These are phyloP conservation scores for Plasmodium gaboni DNA, from an alignment of 169 alveolate species.

Conservation along the genomic window DNA sequence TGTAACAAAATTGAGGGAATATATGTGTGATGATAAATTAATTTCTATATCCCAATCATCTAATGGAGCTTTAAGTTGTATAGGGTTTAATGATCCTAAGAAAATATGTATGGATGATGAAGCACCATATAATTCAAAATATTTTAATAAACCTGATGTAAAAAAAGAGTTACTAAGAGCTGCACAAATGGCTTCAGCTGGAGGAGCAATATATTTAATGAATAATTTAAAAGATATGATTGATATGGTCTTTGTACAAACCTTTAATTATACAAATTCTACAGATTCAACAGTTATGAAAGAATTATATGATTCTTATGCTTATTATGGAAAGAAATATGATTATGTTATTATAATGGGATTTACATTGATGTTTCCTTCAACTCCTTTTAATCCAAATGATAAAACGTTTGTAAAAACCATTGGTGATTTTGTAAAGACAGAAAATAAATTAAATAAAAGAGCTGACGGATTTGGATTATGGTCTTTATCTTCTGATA, in stretches of 20 bases:
- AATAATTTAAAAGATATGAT: slow-evolving; percentile 15
- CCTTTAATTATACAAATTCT: slow-evolving; percentile 10
- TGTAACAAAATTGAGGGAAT: slow-evolving; percentile 13
- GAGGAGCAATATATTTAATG: slow-evolving; percentile 16
- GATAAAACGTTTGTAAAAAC: neutral
- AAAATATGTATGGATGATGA: slow-evolving; percentile 15
- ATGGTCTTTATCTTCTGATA: slow-evolving; percentile 5
- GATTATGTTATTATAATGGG: slow-evolving; percentile 23
- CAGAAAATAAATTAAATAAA: slow-evolving; percentile 13
- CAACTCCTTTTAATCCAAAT: slow-evolving; percentile 6
- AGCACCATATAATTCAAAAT: slow-evolving; percentile 14
- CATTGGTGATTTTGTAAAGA: slow-evolving; percentile 8
- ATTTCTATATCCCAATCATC: slow-evolving; percentile 14
- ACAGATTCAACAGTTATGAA: slow-evolving; percentile 3
- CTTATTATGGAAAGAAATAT: slow-evolving; percentile 12
- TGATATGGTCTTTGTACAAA: slow-evolving; percentile 14
- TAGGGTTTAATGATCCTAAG: slow-evolving; percentile 15
- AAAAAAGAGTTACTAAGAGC: slow-evolving; percentile 9
- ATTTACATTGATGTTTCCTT: slow-evolving; percentile 2
- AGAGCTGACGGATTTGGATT: slow-evolving; percentile 15
- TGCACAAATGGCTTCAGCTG: slow-evolving; percentile 18
- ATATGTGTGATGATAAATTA: slow-evolving; percentile 23
- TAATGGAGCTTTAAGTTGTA: slow-evolving; percentile 7
- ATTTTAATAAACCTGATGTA: slow-evolving; percentile 3
- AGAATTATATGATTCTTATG: slow-evolving; percentile 15